Evolutionary conservation across 2,329 filamentous ascomycete genomes (phyloP).

Genomic region (Diaporthe vaccinii): DNA sequence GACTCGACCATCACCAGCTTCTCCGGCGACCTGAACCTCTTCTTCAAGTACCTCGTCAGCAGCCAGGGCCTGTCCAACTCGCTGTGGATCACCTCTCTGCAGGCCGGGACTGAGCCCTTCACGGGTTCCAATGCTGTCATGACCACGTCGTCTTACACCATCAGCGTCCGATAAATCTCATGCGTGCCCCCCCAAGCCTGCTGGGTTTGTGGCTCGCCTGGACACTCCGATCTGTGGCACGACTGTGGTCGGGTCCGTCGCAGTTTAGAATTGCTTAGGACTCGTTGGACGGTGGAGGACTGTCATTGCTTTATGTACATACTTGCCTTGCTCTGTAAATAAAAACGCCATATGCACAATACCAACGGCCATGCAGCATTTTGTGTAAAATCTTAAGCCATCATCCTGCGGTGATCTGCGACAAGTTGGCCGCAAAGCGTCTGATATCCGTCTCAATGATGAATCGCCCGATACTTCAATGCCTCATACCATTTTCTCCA

Average conservation of each 20-base stretch:
- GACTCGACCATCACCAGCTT: constrained; percentile 62
- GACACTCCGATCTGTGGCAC: neutral
- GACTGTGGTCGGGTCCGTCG: neutral
- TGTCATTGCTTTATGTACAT: neutral
- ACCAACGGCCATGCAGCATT: neutral
- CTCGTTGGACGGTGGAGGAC: too few relatives aligned
- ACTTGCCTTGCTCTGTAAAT: neutral
- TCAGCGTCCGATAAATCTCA: neutral
- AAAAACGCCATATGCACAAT: neutral
- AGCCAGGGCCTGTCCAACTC: constrained; percentile 60
- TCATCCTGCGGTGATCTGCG: neutral
- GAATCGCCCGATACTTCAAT: too few relatives aligned
- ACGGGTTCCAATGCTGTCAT: constrained; percentile 56
- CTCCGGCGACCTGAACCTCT: constrained; percentile 68
- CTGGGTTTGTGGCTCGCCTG: too few relatives aligned
- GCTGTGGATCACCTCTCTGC: constrained; percentile 67
- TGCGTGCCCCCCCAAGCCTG: neutral
- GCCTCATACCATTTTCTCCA: too few relatives aligned
- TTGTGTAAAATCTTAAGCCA: too few relatives aligned
- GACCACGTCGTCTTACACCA: constrained; percentile 41
- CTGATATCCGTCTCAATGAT: too few relatives aligned
- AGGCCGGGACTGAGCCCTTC: constrained; percentile 70
- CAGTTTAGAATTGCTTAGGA: neutral
- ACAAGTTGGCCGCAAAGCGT: neutral
- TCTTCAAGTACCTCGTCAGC: constrained; percentile 67